These are phyloP conservation scores for Fistulifera solaris DNA, from an alignment of 108 stramenopile genomes.

Conservation along the genomic window DNA sequence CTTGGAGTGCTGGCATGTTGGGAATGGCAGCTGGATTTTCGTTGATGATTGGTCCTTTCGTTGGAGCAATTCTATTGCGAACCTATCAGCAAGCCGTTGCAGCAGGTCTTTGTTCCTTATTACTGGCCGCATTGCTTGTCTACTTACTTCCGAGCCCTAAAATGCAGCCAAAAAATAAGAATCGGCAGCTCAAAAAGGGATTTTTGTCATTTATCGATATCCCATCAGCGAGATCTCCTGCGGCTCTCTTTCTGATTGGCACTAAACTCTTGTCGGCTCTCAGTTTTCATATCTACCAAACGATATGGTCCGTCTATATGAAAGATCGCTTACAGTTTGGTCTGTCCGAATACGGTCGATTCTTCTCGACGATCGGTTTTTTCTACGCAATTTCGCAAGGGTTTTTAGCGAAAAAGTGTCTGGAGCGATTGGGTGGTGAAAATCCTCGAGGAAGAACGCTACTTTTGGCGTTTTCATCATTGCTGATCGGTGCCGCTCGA, in stretches of 20 bases:
- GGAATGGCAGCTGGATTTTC: constrained; percentile 79
- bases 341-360: constrained; percentile 59
- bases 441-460: constrained; percentile 27
- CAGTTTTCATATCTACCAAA: constrained; percentile 76
- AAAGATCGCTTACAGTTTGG: constrained; percentile 69
- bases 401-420: constrained; percentile 51
- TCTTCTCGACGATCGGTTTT: constrained; percentile 76
- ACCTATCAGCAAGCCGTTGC: constrained; percentile 42
- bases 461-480: constrained; percentile 44
- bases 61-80: constrained; percentile 26
- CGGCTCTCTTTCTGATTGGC: constrained; percentile 47
- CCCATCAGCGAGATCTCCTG: constrained; percentile 44
- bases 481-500: constrained; percentile 44
- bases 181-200: constrained; percentile 9
- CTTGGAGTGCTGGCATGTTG: constrained; percentile 56
- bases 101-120: constrained; percentile 32
- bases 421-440: constrained; percentile 27
- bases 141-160: constrained; percentile 20
- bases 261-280: constrained; percentile 59
- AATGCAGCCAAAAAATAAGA: constrained; percentile 4
- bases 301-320: constrained; percentile 70
- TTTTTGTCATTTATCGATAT: constrained; percentile 26
- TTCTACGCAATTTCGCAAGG: constrained; percentile 78
- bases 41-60: constrained; percentile 73
- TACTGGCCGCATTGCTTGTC: constrained; percentile 29